phyloP scores from a whole-genome alignment of 495 filamentous ascomycete species.

The Xylaria castorea region DNA sequence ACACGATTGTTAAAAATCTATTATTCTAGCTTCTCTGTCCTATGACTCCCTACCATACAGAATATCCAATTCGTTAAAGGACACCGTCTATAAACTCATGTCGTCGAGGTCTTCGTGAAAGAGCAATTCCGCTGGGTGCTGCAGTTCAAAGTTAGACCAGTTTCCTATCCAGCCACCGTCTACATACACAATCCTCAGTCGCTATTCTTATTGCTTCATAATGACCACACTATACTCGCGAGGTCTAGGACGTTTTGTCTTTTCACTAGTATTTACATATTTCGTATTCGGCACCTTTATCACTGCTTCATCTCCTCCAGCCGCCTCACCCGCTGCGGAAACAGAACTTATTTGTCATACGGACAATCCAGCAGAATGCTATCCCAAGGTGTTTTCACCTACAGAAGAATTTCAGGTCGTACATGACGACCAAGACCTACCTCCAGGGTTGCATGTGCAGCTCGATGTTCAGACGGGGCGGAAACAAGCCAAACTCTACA shows the following conservation, averaged over 20 bases:
- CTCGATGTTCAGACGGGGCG: constrained; percentile 67
- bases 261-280: constrained; percentile 11
- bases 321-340: constrained; percentile 41
- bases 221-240: constrained; percentile 29
- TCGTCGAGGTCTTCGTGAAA: not conserved
- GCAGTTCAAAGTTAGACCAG: not conserved
- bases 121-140: not conserved
- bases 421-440: constrained; percentile 67
- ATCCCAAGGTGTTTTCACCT: constrained; percentile 66
- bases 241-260: constrained; percentile 23
- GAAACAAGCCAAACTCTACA: constrained; percentile 67
- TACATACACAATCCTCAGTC: not conserved
- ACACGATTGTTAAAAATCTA: not conserved
- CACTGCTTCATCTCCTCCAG: constrained; percentile 18
- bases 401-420: constrained; percentile 68
- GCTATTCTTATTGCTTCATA: not conserved
- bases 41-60: not conserved
- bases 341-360: constrained; percentile 69
- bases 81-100: not conserved
- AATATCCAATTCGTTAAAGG: not conserved
- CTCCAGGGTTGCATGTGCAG: constrained; percentile 67
- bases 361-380: constrained; percentile 63
- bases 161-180: not conserved
- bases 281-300: not conserved
- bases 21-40: not conserved